Evolutionary conservation across 2,329 filamentous ascomycete species (phyloP).

Genomic region (Cladosporium sp.): DNA sequence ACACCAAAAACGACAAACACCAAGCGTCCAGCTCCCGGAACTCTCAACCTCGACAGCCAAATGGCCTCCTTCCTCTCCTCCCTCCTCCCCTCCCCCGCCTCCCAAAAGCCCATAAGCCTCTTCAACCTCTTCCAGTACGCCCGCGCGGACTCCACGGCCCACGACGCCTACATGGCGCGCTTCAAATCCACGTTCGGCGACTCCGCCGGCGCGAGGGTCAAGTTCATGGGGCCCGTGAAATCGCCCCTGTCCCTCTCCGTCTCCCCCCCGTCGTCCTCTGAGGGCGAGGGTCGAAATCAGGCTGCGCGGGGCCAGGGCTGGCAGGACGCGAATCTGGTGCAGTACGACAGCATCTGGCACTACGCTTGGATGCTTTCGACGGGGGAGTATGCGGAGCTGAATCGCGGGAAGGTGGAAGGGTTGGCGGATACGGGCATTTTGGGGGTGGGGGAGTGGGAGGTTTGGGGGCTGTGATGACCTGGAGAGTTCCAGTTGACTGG

Average conservation of each 20-base stretch:
- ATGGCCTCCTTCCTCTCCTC: conserved; percentile 15
- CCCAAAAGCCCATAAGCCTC: conserved; percentile 13
- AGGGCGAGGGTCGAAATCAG: background rate
- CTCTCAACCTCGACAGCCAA: conserved; percentile 13
- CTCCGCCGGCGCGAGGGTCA: conserved; percentile 15
- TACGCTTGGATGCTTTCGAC: conserved; percentile 19
- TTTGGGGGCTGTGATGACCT: background rate
- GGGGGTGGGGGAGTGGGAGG: conserved; percentile 15
- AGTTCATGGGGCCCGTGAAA: conserved; percentile 16
- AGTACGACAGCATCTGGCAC: conserved; percentile 18
- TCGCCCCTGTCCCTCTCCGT: background rate
- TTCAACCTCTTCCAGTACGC: conserved; percentile 20
- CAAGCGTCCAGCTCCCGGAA: background rate
- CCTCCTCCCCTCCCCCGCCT: conserved; percentile 6
- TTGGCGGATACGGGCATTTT: conserved; percentile 18
- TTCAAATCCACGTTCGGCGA: conserved; percentile 16
- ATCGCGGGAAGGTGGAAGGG: conserved; percentile 15
- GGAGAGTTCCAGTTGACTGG: no score
- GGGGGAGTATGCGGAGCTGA: conserved; percentile 14
- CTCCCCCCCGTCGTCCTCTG: background rate
- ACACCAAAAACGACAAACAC: background rate
- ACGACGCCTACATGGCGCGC: conserved; percentile 17
- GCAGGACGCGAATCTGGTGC: conserved; percentile 17
- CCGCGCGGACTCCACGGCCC: conserved; percentile 10
- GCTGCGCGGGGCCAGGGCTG: background rate